These are phyloP conservation scores for Porcisia hertigi DNA, from an alignment of 208 protist genomes.

Conservation along the genomic window DNA sequence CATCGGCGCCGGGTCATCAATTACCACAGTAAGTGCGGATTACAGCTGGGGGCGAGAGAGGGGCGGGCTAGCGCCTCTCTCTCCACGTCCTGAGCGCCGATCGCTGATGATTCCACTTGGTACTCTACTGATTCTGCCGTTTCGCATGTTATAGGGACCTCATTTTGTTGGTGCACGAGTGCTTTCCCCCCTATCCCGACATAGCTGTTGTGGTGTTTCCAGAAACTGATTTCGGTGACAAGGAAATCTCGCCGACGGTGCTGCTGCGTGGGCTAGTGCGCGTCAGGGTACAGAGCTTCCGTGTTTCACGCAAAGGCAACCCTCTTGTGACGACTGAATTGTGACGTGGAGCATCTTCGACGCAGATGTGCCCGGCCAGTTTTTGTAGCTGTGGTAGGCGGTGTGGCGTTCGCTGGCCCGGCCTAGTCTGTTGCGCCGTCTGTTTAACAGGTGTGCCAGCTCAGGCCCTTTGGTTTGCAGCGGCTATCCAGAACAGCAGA, in stretches of 20 bases:
- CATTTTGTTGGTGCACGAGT: slow-evolving; percentile 84
- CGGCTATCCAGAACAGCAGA: slow-evolving; percentile 53
- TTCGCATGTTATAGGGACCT: slow-evolving; percentile 89
- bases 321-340: slow-evolving; percentile 94
- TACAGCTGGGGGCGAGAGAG: not conserved
- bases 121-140: slow-evolving; percentile 44
- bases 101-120: not conserved
- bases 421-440: slow-evolving; percentile 90
- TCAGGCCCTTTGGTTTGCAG: slow-evolving; percentile 58
- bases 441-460: slow-evolving; percentile 52
- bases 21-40: not conserved
- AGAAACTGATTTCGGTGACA: slow-evolving; percentile 50
- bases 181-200: slow-evolving; percentile 94
- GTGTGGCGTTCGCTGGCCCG: slow-evolving; percentile 84
- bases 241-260: slow-evolving; percentile 24
- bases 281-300: slow-evolving; percentile 63
- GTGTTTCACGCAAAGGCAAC: slow-evolving; percentile 92
- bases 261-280: not conserved
- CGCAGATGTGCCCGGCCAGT: slow-evolving; percentile 62
- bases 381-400: slow-evolving; percentile 67
- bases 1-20: not conserved
- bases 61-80: not conserved
- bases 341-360: slow-evolving; percentile 96
- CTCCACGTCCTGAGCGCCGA: not conserved
- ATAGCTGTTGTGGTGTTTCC: slow-evolving; percentile 84